Evolutionary conservation across 2,329 filamentous ascomycete genomes (phyloP), one percentile per base, ranked within the genome.

Genomic region (Xylariales sp.): DNA sequence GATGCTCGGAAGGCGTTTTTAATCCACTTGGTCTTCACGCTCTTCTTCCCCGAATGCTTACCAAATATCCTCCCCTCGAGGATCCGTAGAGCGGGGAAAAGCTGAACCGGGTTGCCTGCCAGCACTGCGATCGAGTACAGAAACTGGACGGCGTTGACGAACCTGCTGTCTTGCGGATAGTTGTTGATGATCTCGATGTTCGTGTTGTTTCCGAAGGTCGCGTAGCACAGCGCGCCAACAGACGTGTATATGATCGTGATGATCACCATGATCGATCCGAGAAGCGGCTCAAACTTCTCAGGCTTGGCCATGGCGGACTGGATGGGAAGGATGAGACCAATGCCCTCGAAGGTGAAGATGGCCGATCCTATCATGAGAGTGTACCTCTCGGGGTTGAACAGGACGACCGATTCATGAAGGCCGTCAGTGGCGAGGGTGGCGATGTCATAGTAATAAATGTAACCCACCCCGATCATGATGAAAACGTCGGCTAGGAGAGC

Each of bases 311-410:
- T 88, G 43, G 80, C 84, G 7, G 82, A 84, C 57, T 88, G 82
- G 40, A 88, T 88, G 0, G 84, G 84, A 7, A 88, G 67, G 48
- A 88, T 86, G 18, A 88, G 75, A 1, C 84, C 84, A 34, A 88
- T 88, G 35, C 84, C 84, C 57, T 88, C 84, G 51, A 87, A 88
- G 0, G 84, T 87, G 63, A 88, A 88, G 55, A 88, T 87, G 27
- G 82, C 79, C 2, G 82, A 78, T 39, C 84, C 84, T 35, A 88
- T 74, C 19, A 83, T 88, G 40, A 88, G 66, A 0, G 84, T 83
- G 57, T 82, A 88, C 42, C 76, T 70, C 19, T 70, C 65, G 0
- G 84, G 78, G 59, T 88, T 88, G 71, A 88, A 87, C 11, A 85
- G 66, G 38, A 70, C 66, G n/a, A 88, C 80, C 0, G 73, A 76